Evolutionary conservation across 2,329 filamentous ascomycete genomes (phyloP).

Genomic region (Hypocreales sp.): DNA sequence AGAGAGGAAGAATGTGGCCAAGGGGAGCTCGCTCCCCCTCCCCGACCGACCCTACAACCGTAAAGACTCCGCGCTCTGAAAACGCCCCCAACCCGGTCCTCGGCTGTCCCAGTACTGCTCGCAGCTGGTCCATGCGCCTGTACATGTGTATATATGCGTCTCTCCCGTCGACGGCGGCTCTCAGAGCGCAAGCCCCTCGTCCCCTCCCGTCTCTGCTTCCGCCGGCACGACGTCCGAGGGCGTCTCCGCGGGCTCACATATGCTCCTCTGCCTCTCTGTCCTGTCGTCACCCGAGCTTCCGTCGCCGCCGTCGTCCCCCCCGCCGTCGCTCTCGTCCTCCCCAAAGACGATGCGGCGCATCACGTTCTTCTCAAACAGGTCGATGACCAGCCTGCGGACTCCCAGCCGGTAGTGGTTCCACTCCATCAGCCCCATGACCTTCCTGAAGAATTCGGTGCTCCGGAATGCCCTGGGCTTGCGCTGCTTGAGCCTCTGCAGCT

Average conservation of each 20-base stretch:
- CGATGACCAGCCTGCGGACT: conserved; percentile 78
- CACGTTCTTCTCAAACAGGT: conserved; percentile 85
- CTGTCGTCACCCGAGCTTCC: conserved; percentile 34
- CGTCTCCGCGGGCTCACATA: conserved; percentile 25
- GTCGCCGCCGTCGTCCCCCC: conserved; percentile 47
- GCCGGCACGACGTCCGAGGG: no score
- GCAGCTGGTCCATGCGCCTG: no score
- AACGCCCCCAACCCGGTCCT: no score
- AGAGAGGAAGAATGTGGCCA: no score
- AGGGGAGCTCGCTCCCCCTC: no score
- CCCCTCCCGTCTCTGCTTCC: no score
- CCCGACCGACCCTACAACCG: no score
- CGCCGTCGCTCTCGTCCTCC: conserved; percentile 36
- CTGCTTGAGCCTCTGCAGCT: conserved; percentile 65
- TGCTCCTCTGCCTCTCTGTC: conserved; percentile 42
- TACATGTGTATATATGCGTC: no score
- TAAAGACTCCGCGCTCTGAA: no score
- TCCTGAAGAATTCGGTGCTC: conserved; percentile 64
- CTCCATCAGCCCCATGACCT: conserved; percentile 73
- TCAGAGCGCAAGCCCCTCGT: no score
- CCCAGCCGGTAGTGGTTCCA: conserved; percentile 78
- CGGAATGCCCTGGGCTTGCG: conserved; percentile 63
- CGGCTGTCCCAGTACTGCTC: no score
- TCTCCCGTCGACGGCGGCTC: no score
- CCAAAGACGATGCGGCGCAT: conserved; percentile 73